A percentile compares a stretch with the other conserved stretches of the same genome.
These are phyloP conservation scores for Alternaria novae-zelandiae DNA, from an alignment of 2,329 filamentous ascomycete species.

Conservation along the genomic window DNA sequence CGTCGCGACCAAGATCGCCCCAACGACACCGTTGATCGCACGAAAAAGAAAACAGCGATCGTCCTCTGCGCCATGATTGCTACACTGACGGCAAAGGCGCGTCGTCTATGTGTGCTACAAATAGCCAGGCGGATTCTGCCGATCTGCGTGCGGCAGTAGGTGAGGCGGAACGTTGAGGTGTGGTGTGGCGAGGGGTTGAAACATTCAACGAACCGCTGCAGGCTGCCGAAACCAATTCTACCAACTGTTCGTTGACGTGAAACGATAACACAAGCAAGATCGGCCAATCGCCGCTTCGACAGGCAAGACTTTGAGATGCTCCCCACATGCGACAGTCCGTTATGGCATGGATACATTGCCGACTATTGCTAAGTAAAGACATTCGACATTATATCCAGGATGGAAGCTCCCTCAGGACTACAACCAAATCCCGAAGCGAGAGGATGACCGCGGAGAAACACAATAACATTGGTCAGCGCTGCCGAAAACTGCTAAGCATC, in stretches of 20 bases:
- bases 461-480: conserved; percentile 12
- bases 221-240: conserved; percentile 35
- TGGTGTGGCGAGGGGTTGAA: conserved; percentile 27
- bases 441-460: conserved; percentile 14
- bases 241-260: conserved; percentile 28
- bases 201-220: conserved; percentile 32
- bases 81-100: conserved; percentile 24
- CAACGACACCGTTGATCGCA: conserved; percentile 17
- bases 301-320: conserved; percentile 17
- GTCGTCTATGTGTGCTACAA: conserved; percentile 35
- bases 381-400: conserved; percentile 28
- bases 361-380: conserved; percentile 30
- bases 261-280: conserved; percentile 27
- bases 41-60: conserved; percentile 5
- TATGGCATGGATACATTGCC: conserved; percentile 23
- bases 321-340: conserved; percentile 24
- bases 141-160: conserved; percentile 32
- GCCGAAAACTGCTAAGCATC: conserved; percentile 21
- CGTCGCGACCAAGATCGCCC: conserved; percentile 17
- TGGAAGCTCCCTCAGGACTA: conserved; percentile 15
- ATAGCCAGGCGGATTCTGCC: conserved; percentile 19
- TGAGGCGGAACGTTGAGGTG: conserved; percentile 22
- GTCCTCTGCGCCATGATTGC: conserved; percentile 6
- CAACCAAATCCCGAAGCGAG: conserved; percentile 21
- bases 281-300: conserved; percentile 29